Evolutionary conservation across 768 basidiomycete species (phyloP), one percentile per base, ranked within the genome.

Genomic region (Boletus pseudo-olivaceus): DNA sequence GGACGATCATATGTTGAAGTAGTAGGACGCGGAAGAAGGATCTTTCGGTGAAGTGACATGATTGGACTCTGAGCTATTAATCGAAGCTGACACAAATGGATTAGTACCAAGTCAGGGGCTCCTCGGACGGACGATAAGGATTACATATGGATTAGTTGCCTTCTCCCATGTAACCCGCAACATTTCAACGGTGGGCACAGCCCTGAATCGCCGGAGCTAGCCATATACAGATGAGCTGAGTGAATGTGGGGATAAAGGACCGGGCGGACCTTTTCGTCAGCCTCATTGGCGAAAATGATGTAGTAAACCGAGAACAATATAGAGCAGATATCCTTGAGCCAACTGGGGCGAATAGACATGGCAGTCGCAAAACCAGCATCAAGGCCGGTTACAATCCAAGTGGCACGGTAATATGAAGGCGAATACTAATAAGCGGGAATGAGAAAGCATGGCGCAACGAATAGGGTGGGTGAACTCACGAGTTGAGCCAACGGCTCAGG

Each of bases 361-460:
- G 96, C 95, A 0, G 94, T 94, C 0, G 94, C 94, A 66, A 98
- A 98, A 1, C 95, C 97, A 3, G 95, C 93, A 67, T 99, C 97
- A n/a, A 98, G 76, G 2, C 94, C 95, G 1, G 91, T 96, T 46
- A 73, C 83, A 53, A 99, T 86, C 88, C 94, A 99, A 48, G 95
- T 96, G 8, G 94, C 96, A 26, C 97, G 88, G 73, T 95, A 96
- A 72, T 94, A 97, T 2, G 91, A 88, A 1, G 90, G 82, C 4
- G 93, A 90, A 67, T 97, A 96, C 93, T 94, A 58, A 11, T 94
- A 58, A 11, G 47, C 44, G 14, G 49, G 47, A 7, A 55, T 47
- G 49, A 57, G 47, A 53, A 51, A 20, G 46, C 40, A 47, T 42
- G 29, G 50, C 39, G 19, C 49, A 54, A 37, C 47, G 47, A 33